Evolutionary conservation across 306 rosid genomes (phyloP).

Genomic region (Delonix regia): DNA sequence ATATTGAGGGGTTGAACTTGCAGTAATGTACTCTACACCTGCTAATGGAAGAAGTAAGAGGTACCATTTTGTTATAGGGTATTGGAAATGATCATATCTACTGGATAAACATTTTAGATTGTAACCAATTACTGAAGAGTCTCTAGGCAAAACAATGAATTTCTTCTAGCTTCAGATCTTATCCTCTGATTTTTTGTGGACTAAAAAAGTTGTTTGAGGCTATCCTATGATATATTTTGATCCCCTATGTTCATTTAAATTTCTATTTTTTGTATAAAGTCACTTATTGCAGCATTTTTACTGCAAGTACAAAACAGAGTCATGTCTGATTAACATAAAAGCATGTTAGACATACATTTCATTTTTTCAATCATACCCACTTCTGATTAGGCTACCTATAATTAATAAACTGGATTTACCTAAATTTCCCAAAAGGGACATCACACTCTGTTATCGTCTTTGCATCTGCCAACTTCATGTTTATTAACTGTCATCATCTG

Average conservation of each 20-base stretch:
- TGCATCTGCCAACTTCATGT: conserved; percentile 10
- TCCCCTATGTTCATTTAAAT: neutral
- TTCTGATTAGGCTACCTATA: neutral
- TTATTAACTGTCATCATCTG: neutral
- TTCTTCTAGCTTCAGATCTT: neutral
- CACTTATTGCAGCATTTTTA: conserved; percentile 6
- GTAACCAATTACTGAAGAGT: neutral
- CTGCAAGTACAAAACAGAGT: neutral
- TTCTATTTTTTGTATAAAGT: neutral
- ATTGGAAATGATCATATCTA: neutral
- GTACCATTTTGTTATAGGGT: neutral
- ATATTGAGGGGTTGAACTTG: conserved; percentile 18
- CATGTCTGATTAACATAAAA: neutral
- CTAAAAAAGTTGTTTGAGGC: neutral
- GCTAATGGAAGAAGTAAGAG: conserved; percentile 14
- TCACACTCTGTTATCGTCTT: neutral
- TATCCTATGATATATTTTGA: neutral
- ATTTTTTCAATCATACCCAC: neutral
- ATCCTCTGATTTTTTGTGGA: neutral
- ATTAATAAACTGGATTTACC: neutral
- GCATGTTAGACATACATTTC: neutral
- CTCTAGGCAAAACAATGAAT: neutral
- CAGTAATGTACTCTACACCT: neutral
- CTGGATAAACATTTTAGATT: neutral
- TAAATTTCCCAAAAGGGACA: neutral